Evolutionary conservation across 129 eudicot species (phyloP), one percentile per base, ranked within the genome.

Genomic region (Gnaphalium uliginosum): DNA sequence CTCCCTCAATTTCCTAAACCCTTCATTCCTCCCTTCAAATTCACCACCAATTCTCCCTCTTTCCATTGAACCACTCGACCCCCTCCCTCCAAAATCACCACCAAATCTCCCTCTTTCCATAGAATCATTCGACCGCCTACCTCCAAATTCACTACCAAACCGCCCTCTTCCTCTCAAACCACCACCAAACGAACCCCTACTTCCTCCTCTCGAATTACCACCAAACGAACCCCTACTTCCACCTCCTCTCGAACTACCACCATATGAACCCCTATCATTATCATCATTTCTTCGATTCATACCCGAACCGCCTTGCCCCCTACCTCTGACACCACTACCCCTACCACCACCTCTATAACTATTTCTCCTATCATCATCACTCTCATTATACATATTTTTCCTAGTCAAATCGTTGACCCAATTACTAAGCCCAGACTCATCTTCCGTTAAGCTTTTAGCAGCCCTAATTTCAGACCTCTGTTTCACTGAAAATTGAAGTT

Each of bases 361-460:
- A 65, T 79, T 58, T 25, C 82, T 32, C 41, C 66, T 73, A 22
- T 75, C 84, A 32, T 71, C 87, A 54, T 84, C 91, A 9, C 62
- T 72, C 15, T 83, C 96, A 25, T 85, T 68, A 13, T 78, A 71
- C 61, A 80, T n/a, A 41, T 68, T 79, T 61, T 25, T 79, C 77
- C 73, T 53, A 68, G 79, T 80, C 85, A 87, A 75, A 59, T 83
- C 91, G 68, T 87, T 82, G 30, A 92, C 90, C 98, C 97, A 90
- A 25, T 86, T 89, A 79, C 86, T 80, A 37, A 90, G 59, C 10
- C 87, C 93, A 29, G 88, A 90, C 61, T 95, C 96, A 53, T 95
- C 99, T 65, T 87, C 99, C 79, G 87, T 73, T 69, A 94, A 67
- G 66, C 97, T 86, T 84, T 78, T 89, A 18, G 83, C 72, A 61